A percentile compares a stretch with the other conserved stretches of the same genome.
These are phyloP conservation scores for Amanita rubescens DNA, from an alignment of 768 basidiomycete genomes.

Conservation along the genomic window DNA sequence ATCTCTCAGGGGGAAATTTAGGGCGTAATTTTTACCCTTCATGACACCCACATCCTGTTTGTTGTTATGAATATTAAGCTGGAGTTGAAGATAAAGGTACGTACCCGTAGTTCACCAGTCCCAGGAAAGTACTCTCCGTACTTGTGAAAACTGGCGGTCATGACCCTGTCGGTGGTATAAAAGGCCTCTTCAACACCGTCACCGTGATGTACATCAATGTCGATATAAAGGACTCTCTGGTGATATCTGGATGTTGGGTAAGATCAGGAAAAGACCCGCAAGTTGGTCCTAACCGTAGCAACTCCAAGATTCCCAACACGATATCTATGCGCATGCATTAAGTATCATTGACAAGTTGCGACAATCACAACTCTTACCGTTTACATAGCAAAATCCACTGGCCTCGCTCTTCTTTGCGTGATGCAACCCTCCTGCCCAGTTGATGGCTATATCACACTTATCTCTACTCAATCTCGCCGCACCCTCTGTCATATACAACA, in stretches of 20 bases:
- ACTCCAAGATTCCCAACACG: constrained; percentile 92
- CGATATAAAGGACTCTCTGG: constrained; percentile 91
- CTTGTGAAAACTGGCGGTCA: constrained; percentile 98
- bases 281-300: constrained; percentile 55
- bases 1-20: constrained; percentile 93
- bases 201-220: constrained; percentile 98
- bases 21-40: constrained; percentile 89
- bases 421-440: constrained; percentile 98
- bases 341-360: not conserved
- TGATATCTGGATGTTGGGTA: constrained; percentile 63
- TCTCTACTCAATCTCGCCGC: constrained; percentile 91
- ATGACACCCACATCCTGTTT: constrained; percentile 82
- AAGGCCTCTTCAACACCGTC: constrained; percentile 99
- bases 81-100: constrained; percentile 18
- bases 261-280: not conserved
- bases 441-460: constrained; percentile 98
- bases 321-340: constrained; percentile 56
- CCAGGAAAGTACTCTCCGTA: constrained; percentile 99
- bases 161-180: constrained; percentile 97
- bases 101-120: constrained; percentile 89
- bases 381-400: constrained; percentile 98
- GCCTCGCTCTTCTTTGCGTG: constrained; percentile 99
- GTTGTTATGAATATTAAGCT: constrained; percentile 4
- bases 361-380: constrained; percentile 44
- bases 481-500: constrained; percentile 63